Base-by-base conservation (phyloP, 106 monocot genomes). In the Xerophyta viscosa region DNA sequence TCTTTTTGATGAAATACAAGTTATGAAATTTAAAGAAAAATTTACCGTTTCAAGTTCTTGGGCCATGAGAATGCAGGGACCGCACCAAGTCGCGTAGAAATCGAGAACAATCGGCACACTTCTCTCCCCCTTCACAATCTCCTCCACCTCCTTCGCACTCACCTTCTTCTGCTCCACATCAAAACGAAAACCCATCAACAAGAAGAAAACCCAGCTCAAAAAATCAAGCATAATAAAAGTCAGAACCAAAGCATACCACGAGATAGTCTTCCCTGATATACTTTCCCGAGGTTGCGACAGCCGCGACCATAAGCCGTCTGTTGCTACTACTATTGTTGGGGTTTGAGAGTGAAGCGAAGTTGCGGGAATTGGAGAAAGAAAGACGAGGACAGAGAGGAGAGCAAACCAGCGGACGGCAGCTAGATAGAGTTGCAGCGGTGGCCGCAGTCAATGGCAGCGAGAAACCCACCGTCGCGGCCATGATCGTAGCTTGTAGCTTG, bases 71-170 rank as follows among this genome's bases (percentile, higher is more conserved):
- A 96, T 69, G 56, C 94, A 96, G 0, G 94, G 94, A 8, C 94
- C 94, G 49, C 94, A 96, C 94, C 94, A 96, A 0, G 94, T 88
- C 6, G 94, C 94, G 24, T 96, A 96, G 70, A 96, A 96, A 52
- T 82, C 94, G 19, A 96, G 56, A 37, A 96, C 49, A 29, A 88
- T 46, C 10, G 94, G 94, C 6, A 96, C 71, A 25, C 48, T 63
- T 62, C 88, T 72, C 39, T 81, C 63, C 28, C 68, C 77, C 59
- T 69, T 96, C 50, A 88, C 56, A 37, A 88, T 4, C 31, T 88
- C 76, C 61, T 73, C 44, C 67, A 96, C 47, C 62, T 96, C 78
- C 55, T 79, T 77, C 24, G 84, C 81, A 14, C 84, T 61, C 44
- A 96, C 75, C 66, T 96, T 96, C 67, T 82, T 88, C 94, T 91